phyloP scores from a whole-genome alignment of 495 filamentous ascomycete genomes.

The Penicillium paradoxum region DNA sequence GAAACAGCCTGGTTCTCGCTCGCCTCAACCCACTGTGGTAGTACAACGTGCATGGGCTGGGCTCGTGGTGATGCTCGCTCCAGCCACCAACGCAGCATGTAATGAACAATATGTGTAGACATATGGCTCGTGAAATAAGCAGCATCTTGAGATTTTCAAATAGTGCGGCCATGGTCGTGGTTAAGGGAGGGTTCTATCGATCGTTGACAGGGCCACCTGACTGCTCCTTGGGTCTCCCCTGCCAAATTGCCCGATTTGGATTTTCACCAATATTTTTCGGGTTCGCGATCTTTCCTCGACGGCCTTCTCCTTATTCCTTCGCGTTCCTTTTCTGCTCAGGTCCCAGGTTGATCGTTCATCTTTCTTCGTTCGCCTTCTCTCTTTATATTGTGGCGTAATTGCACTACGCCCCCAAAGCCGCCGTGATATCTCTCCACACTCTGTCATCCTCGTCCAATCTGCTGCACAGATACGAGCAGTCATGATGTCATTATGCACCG shows the following conservation, averaged over 20 bases:
- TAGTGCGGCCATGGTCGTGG: too few species aligned
- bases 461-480: not conserved
- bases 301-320: not conserved
- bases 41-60: too few species aligned
- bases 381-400: not conserved
- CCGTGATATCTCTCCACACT: not conserved
- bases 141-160: too few species aligned
- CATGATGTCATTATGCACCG: constrained; percentile 7
- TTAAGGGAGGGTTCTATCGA: too few species aligned
- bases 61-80: too few species aligned
- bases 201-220: too few species aligned
- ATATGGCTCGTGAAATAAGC: too few species aligned
- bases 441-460: not conserved
- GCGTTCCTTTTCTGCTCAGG: not conserved
- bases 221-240: not conserved
- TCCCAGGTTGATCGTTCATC: constrained; percentile 5
- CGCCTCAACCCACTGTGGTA: too few species aligned
- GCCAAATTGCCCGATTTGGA: not conserved
- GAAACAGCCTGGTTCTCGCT: too few species aligned
- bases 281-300: not conserved
- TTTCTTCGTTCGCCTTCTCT: not conserved
- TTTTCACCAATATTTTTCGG: too few species aligned
- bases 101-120: too few species aligned
- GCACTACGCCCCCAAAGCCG: not conserved
- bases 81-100: too few species aligned